phyloP scores from a whole-genome alignment of 176 grass and related monocot genomes.

The Coix lacrymajobi region DNA sequence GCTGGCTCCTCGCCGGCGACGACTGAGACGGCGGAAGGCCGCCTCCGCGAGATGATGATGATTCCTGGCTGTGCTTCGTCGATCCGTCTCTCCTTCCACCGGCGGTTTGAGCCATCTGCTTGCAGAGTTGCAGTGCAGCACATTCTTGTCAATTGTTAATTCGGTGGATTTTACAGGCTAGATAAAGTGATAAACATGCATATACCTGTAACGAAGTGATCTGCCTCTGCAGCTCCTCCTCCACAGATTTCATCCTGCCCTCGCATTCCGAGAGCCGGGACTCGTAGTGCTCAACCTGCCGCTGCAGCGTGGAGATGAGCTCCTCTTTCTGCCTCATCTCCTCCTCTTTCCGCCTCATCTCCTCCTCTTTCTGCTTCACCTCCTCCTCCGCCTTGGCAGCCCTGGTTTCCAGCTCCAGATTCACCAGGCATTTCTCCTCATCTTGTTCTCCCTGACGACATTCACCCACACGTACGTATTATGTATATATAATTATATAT shows the following conservation, averaged over 20 bases:
- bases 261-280: constrained; percentile 37
- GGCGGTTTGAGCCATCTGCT: constrained; percentile 10
- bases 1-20: background rate
- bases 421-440: background rate
- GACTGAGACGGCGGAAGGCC: background rate
- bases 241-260: constrained; percentile 43
- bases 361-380: constrained; percentile 32
- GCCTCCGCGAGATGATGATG: background rate
- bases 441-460: constrained; percentile 21
- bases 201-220: constrained; percentile 36
- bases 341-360: constrained; percentile 17
- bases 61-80: background rate
- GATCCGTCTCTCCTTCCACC: background rate
- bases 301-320: constrained; percentile 14
- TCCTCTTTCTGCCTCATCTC: constrained; percentile 31
- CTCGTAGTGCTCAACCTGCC: constrained; percentile 42
- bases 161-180: too few species aligned
- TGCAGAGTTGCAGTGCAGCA: background rate
- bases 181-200: too few species aligned
- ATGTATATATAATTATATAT: too few species aligned
- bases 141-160: background rate
- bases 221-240: constrained; percentile 47
- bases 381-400: constrained; percentile 25
- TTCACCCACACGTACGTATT: background rate
- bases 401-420: constrained; percentile 31